phyloP scores from a whole-genome alignment of 163 green algal species.

The Scenedesmus sp. region DNA sequence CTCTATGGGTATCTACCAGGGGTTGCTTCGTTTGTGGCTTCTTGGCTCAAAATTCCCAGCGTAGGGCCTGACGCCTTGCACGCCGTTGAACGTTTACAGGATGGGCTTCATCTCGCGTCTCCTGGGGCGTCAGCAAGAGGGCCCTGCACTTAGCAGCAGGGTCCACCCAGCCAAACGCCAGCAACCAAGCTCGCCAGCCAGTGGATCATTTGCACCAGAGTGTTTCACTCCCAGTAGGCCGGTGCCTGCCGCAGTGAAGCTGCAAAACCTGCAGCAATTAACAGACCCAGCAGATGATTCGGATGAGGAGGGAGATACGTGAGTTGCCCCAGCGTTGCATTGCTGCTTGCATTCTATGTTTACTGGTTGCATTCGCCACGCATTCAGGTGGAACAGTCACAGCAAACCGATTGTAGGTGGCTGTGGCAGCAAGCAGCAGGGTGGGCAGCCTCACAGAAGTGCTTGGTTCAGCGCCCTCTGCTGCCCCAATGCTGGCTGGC shows the following conservation, averaged over 20 bases:
- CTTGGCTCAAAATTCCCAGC: neutral
- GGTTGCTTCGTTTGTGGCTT: neutral
- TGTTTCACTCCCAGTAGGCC: neutral
- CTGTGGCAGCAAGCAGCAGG: neutral
- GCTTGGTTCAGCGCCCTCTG: neutral
- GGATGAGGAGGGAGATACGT: slow-evolving; percentile 40
- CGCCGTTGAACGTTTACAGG: neutral
- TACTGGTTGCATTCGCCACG: neutral
- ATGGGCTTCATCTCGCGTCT: slow-evolving; percentile 44
- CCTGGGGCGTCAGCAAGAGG: slow-evolving; percentile 38
- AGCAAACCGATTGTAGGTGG: neutral
- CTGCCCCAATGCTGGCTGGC: neutral
- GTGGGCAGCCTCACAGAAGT: neutral
- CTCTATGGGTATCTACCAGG: neutral
- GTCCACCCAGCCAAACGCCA: slow-evolving; percentile 20
- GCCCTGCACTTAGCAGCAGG: neutral
- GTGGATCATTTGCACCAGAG: slow-evolving; percentile 36
- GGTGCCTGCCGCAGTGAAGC: slow-evolving; percentile 7
- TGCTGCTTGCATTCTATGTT: neutral
- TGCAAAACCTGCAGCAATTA: neutral
- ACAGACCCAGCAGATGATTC: slow-evolving; percentile 23
- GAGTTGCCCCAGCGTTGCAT: neutral
- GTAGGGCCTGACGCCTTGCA: neutral
- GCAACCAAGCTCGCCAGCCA: slow-evolving; percentile 39
- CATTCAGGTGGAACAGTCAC: neutral